Percentiles rank a stretch among this genome's conserved stretches.
phyloP scores from a whole-genome alignment of 495 filamentous ascomycete species.

The Jackrogersella multiformis region DNA sequence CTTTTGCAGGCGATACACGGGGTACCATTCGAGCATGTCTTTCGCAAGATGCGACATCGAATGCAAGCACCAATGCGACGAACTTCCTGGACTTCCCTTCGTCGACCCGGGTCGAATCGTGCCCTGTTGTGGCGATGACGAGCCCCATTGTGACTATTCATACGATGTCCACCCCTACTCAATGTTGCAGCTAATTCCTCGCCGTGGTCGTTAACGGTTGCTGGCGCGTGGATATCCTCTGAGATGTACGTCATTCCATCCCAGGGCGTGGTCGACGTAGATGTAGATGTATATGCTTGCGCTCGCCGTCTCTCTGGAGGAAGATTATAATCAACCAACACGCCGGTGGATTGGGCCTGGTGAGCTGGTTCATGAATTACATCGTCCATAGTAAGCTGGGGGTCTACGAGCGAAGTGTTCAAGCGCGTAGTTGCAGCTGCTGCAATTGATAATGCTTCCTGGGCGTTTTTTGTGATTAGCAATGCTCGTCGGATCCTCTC shows the following conservation, averaged over 20 bases:
- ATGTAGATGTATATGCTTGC: neutral
- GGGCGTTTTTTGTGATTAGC: slow-evolving; percentile 30
- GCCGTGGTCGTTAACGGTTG: slow-evolving; percentile 41
- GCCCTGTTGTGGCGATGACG: slow-evolving; percentile 62
- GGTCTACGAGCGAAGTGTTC: slow-evolving; percentile 58
- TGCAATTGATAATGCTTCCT: slow-evolving; percentile 53
- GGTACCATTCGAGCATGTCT: slow-evolving; percentile 82
- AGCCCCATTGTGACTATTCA: slow-evolving; percentile 46
- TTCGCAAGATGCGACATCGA: slow-evolving; percentile 85
- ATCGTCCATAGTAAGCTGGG: slow-evolving; percentile 55
- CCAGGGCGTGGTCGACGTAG: slow-evolving; percentile 48
- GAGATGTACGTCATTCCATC: slow-evolving; percentile 55
- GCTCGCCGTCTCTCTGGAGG: slow-evolving; percentile 27
- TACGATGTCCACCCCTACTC: slow-evolving; percentile 54
- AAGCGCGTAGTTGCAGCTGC: slow-evolving; percentile 61
- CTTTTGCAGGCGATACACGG: slow-evolving; percentile 83
- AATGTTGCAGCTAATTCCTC: slow-evolving; percentile 34
- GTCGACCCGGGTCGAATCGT: slow-evolving; percentile 71
- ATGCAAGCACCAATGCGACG: slow-evolving; percentile 85
- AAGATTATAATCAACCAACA: slow-evolving; percentile 40
- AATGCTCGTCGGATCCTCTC: slow-evolving; percentile 50
- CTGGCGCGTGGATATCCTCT: slow-evolving; percentile 45
- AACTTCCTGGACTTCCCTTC: slow-evolving; percentile 82
- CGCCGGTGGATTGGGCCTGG: slow-evolving; percentile 31
- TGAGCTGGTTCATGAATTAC: slow-evolving; percentile 33